Percentiles rank a stretch among this genome's conserved stretches.
Evolutionary conservation across 345 rosid genomes (phyloP).

Genomic region (Eucalyptus camaldulensis): DNA sequence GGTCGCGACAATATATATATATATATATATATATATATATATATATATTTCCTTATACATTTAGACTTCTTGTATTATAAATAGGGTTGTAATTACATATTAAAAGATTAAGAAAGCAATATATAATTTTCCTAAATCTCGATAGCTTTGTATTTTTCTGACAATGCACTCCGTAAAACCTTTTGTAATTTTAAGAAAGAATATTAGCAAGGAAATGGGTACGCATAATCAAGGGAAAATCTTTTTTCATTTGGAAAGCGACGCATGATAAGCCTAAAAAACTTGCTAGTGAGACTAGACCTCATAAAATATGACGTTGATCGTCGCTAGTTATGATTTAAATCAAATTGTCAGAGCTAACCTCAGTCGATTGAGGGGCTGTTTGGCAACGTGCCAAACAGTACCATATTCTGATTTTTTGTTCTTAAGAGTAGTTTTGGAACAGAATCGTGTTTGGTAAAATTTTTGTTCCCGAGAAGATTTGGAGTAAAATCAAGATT

Average conservation of each 20-base stretch:
- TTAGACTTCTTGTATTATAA: too few relatives aligned
- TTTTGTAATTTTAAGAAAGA: neutral
- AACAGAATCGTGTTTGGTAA: too few relatives aligned
- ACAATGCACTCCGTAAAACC: neutral
- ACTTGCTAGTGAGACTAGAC: neutral
- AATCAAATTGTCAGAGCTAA: accelerated
- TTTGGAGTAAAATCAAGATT: too few relatives aligned
- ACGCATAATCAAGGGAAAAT: neutral
- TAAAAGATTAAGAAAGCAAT: too few relatives aligned
- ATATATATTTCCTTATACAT: too few relatives aligned
- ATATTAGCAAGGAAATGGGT: neutral
- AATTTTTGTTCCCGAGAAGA: too few relatives aligned
- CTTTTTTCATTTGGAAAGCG: neutral
- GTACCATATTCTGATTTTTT: too few relatives aligned
- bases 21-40: too few relatives aligned
- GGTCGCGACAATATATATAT: too few relatives aligned
- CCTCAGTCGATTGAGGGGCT: neutral
- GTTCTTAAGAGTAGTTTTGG: accelerated
- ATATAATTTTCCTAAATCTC: too few relatives aligned
- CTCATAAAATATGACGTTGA: neutral
- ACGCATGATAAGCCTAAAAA: neutral
- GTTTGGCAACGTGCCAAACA: too few relatives aligned
- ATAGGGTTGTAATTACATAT: too few relatives aligned
- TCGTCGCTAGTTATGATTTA: neutral
- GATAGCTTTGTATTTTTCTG: neutral